Evolutionary conservation across 176 grass and related monocot genomes (phyloP), one percentile per base, ranked within the genome.

Genomic region (Cenchrus purpureus): DNA sequence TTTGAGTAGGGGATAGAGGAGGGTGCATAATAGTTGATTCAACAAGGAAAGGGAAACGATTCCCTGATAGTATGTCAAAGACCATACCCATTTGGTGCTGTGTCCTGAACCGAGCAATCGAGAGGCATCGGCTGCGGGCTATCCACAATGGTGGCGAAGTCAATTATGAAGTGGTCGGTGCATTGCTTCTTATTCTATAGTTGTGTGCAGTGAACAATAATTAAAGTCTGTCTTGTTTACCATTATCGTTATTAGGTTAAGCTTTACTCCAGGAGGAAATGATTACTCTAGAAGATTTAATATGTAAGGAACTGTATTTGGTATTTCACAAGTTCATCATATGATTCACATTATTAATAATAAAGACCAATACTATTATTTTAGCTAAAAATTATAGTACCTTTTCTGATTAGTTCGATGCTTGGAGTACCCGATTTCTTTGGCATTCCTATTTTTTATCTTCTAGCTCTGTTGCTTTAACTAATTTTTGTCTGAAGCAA

Each of bases 21-120:
- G 96, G 96, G 31, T 98, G 96, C 80, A 87, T 94, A 79, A 92
- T 98, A 71, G 91, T 95, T 50, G 96, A 98, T 91, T 98, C 96
- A 56, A 98, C 93, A 43, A 90, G 93, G 54, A 94, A 68, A 84
- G 93, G 96, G 43, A 98, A 98, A 70, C 85, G 91, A 20, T 98
- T 98, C 81, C 93, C 96, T 51, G 96, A 98, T 78, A 95, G 93
- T 62, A 90, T 98, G 96, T 93, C 96, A 73, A 98, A 98, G 86
- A 98, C 93, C 51, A 98, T 98, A 86, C 93, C 96, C 15, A 95
- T 98, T 66, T 98, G 93, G 96, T 89, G 92, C 2, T 91, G 87
- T 31, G 87, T 98, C n/a, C 71, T 98, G 16, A 98, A 98, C 83
- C 85, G 91, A 77, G 86, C 87, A 2, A 94, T 98, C 32, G 78